Percentiles rank a stretch among this genome's conserved stretches.
Conservation (phyloP, 345 rosid species). For the Linum tenue region DNA sequence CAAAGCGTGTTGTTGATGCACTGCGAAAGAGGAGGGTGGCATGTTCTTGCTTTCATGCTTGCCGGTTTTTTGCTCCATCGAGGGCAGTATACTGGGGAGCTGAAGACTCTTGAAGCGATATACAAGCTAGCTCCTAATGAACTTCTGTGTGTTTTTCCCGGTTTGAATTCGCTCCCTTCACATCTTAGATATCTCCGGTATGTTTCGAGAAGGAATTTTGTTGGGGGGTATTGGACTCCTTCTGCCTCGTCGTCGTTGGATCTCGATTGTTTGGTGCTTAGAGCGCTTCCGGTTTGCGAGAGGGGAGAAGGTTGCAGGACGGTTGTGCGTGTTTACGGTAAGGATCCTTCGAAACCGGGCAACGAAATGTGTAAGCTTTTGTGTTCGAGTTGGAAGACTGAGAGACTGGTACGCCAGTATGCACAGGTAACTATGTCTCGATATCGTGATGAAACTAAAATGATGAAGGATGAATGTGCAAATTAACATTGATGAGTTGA, state of each 20-base stretch:
- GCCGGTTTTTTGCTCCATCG: conserved; percentile 79
- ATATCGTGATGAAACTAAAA: conserved; percentile 10
- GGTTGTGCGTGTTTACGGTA: conserved; percentile 72
- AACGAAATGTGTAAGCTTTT: conserved; percentile 80
- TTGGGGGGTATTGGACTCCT: conserved; percentile 88
- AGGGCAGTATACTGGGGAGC: conserved; percentile 86
- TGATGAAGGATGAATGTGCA: conserved; percentile 6
- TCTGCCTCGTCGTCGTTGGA: conserved; percentile 63
- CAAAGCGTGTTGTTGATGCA: conserved; percentile 92
- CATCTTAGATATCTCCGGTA: conserved; percentile 95
- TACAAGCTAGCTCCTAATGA: conserved; percentile 97
- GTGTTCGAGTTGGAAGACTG: conserved; percentile 56
- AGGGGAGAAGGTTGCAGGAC: conserved; percentile 83
- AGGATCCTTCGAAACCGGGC: conserved; percentile 61
- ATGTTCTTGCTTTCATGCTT: conserved; percentile 92
- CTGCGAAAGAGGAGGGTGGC: conserved; percentile 97
- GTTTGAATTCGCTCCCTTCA: conserved; percentile 88
- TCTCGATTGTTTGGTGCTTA: conserved; percentile 76
- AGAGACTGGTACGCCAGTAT: conserved; percentile 51
- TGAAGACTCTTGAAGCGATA: conserved; percentile 95
- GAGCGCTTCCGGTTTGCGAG: conserved; percentile 64
- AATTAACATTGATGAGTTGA: conserved; percentile 5
- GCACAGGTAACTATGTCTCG: conserved; percentile 41
- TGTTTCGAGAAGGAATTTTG: conserved; percentile 74
- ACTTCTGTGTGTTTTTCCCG: conserved; percentile 67